Percentiles rank a stretch among this genome's conserved stretches.
phyloP scores from a whole-genome alignment of 805 yeast species.

The Candida insectalens region DNA sequence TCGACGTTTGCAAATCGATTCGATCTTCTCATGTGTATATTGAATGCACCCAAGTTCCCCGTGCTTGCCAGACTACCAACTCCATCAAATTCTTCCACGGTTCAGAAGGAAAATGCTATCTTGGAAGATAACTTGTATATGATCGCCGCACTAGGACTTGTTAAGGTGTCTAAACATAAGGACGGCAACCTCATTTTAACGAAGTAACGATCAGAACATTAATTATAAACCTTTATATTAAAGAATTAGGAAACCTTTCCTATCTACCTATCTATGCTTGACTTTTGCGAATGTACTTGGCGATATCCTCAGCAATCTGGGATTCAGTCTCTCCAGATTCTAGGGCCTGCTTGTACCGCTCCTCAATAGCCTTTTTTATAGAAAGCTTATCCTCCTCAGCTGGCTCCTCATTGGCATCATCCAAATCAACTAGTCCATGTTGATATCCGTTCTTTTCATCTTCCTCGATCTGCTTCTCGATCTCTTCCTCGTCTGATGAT shows the following conservation, averaged over 20 bases:
- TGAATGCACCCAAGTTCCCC: conserved; percentile 18
- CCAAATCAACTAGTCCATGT: conserved; percentile 37
- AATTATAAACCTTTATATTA: too few relatives aligned
- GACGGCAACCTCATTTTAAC: conserved; percentile 15
- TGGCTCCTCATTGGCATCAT: conserved; percentile 52
- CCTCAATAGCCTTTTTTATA: conserved; percentile 42
- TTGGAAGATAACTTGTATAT: conserved; percentile 13
- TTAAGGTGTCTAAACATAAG: conserved; percentile 10
- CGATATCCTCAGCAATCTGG: conserved; percentile 63
- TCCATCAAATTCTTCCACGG: conserved; percentile 2
- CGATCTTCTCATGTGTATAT: conserved; percentile 10
- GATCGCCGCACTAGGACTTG: conserved; percentile 17
- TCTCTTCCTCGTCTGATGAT: conserved; percentile 38
- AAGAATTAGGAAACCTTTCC: background rate
- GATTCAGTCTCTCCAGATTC: conserved; percentile 55
- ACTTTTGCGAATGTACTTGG: conserved; percentile 40
- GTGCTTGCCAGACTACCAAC: conserved; percentile 6
- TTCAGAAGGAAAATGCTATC: conserved; percentile 3
- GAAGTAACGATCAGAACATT: conserved; percentile 1
- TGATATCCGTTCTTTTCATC: conserved; percentile 32
- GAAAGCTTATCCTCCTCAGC: conserved; percentile 42
- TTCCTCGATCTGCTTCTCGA: conserved; percentile 37
- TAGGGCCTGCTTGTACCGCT: conserved; percentile 65
- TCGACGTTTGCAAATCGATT: conserved; percentile 4
- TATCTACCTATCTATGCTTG: conserved; percentile 4